These are phyloP conservation scores for Lyophyllum decastes DNA, from an alignment of 768 basidiomycete species.

Conservation along the genomic window DNA sequence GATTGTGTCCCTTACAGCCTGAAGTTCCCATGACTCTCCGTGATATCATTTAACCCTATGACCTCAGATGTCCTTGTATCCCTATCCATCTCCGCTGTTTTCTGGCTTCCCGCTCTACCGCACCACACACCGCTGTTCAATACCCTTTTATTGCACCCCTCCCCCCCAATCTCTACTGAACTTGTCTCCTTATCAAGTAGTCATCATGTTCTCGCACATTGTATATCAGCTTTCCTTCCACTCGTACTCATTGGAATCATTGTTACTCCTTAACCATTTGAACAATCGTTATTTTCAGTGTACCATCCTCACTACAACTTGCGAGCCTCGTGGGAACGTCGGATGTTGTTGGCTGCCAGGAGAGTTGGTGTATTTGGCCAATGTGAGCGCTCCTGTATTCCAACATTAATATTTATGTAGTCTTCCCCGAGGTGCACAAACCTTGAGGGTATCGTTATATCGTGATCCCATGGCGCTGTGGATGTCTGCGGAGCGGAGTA, in stretches of 20 bases:
- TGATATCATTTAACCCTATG: conserved; percentile 71
- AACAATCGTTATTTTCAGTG: conserved; percentile 75
- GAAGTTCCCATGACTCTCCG: conserved; percentile 91
- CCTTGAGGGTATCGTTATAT: conserved; percentile 49
- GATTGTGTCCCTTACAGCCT: conserved; percentile 51
- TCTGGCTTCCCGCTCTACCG: conserved; percentile 40
- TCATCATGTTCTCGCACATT: conserved; percentile 48
- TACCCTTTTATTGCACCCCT: conserved; percentile 68
- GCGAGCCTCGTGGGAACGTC: conserved; percentile 57
- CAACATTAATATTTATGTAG: neutral
- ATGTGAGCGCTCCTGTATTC: conserved; percentile 66
- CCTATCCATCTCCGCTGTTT: conserved; percentile 44
- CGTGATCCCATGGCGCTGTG: conserved; percentile 46
- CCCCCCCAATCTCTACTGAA: conserved; percentile 41
- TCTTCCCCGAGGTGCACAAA: conserved; percentile 31
- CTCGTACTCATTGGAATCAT: conserved; percentile 42
- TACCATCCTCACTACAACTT: conserved; percentile 92
- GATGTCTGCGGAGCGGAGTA: conserved; percentile 41
- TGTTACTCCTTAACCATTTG: conserved; percentile 51
- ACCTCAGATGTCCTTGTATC: conserved; percentile 73
- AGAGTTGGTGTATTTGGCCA: conserved; percentile 75
- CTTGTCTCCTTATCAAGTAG: conserved; percentile 25
- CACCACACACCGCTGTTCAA: conserved; percentile 62
- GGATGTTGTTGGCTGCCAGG: conserved; percentile 64
- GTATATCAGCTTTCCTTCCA: conserved; percentile 62